phyloP scores from a whole-genome alignment of 768 basidiomycete species.

The Suillus subaureus region DNA sequence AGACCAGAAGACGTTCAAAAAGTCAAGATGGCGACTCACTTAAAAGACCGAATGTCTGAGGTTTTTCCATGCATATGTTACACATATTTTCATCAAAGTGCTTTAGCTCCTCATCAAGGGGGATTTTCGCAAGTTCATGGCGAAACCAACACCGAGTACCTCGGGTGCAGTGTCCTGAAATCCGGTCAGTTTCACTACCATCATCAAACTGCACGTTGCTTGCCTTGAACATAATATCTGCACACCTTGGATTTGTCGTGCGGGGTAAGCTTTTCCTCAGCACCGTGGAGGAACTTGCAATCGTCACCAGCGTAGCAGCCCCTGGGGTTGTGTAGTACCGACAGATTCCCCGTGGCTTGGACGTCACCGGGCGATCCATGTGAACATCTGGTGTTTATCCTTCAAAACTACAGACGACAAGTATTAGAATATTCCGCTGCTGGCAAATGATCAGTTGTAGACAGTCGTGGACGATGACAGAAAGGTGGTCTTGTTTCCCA shows the following conservation, averaged over 20 bases:
- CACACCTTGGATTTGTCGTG: slow-evolving; percentile 76
- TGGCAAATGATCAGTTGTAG: neutral
- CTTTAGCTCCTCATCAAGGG: slow-evolving; percentile 26
- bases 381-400: slow-evolving; percentile 20
- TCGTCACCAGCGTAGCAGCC: slow-evolving; percentile 70
- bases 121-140: slow-evolving; percentile 42
- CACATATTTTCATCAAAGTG: slow-evolving; percentile 53
- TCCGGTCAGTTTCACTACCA: slow-evolving; percentile 6
- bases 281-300: slow-evolving; percentile 80
- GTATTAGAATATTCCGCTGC: neutral
- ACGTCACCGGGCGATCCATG: slow-evolving; percentile 62
- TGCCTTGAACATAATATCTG: slow-evolving; percentile 62
- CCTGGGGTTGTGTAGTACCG: slow-evolving; percentile 60
- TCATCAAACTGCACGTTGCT: slow-evolving; percentile 11
- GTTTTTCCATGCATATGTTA: slow-evolving; percentile 76
- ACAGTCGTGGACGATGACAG: slow-evolving; percentile 3
- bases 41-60: slow-evolving; percentile 67
- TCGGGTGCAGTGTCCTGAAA: slow-evolving; percentile 66
- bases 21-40: slow-evolving; percentile 40
- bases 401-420: neutral
- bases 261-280: slow-evolving; percentile 54
- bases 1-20: neutral
- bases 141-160: slow-evolving; percentile 78
- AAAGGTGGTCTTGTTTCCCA: neutral
- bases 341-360: slow-evolving; percentile 73